Conservation (phyloP, 305 asterid species). For the Plantago lanceolata region DNA sequence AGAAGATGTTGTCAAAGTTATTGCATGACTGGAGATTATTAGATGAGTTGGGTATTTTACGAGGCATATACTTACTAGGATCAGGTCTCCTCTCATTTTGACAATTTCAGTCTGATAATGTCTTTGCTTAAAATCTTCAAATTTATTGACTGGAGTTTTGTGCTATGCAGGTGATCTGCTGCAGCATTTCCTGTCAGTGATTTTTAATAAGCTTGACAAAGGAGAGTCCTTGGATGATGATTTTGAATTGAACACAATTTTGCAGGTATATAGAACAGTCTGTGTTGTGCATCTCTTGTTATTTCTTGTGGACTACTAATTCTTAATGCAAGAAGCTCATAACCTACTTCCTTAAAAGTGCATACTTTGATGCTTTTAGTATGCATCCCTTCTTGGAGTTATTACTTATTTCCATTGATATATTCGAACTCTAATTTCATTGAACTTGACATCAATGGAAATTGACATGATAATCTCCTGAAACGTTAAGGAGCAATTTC, state of each 20-base stretch:
- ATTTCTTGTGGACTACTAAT: constrained; percentile 11
- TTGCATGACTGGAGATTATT: constrained; percentile 80
- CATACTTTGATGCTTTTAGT: background rate
- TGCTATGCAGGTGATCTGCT: constrained; percentile 74
- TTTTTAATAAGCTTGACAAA: constrained; percentile 82
- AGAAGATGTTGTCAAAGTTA: constrained; percentile 72
- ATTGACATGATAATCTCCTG: background rate
- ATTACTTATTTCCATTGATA: constrained; percentile 16
- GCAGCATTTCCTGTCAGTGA: constrained; percentile 83
- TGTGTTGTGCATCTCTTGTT: constrained; percentile 4
- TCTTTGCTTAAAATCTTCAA: background rate
- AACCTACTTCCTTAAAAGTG: constrained; percentile 8
- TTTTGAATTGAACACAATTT: constrained; percentile 85
- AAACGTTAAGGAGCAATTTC: background rate
- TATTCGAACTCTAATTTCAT: constrained; percentile 5
- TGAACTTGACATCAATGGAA: background rate
- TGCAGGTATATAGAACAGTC: constrained; percentile 56
- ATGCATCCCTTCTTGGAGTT: background rate
- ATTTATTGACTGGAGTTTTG: constrained; percentile 25
- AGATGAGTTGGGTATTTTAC: constrained; percentile 83
- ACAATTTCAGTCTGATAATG: background rate
- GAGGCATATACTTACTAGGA: constrained; percentile 90
- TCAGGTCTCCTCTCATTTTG: constrained; percentile 52
- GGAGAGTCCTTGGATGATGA: constrained; percentile 91
- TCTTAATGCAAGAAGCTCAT: constrained; percentile 18